Evolutionary conservation across 2,329 filamentous ascomycete genomes (phyloP).

Genomic region (Tolypocladium endophyticum): DNA sequence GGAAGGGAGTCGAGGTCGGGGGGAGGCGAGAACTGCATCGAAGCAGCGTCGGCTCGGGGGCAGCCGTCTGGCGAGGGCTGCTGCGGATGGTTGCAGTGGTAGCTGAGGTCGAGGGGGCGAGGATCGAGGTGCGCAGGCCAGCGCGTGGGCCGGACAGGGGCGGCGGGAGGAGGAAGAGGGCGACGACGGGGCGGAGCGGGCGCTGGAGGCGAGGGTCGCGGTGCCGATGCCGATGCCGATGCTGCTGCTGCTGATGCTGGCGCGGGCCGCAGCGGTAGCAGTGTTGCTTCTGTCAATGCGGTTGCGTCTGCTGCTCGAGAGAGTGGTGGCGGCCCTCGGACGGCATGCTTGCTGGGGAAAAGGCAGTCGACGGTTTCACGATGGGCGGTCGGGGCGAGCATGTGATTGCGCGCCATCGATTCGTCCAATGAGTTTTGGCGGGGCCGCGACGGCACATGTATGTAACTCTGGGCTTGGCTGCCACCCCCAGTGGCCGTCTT

Average conservation of each 20-base stretch:
- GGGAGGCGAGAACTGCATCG: constrained; percentile 13
- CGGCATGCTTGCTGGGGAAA: neutral
- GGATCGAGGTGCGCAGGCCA: neutral
- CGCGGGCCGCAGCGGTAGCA: constrained; percentile 1
- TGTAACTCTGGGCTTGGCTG: too few relatives aligned
- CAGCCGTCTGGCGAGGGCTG: neutral
- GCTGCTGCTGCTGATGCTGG: constrained; percentile 2
- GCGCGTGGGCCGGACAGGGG: constrained; percentile 11
- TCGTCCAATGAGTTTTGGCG: neutral
- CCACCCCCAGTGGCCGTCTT: too few relatives aligned
- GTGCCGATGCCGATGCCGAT: neutral
- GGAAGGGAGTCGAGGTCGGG: constrained; percentile 15
- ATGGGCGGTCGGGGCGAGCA: constrained; percentile 9
- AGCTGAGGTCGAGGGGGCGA: constrained; percentile 1
- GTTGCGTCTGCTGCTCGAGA: neutral
- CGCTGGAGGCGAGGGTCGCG: neutral
- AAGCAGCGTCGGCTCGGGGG: constrained; percentile 2
- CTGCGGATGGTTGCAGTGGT: neutral
- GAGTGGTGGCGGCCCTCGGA: neutral
- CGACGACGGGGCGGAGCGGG: neutral
- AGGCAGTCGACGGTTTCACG: constrained; percentile 1
- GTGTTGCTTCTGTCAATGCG: neutral
- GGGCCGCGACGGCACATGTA: neutral
- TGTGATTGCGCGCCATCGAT: constrained; percentile 10
- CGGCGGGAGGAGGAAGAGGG: neutral